Evolutionary conservation across 1,284 basidiomycete genomes (phyloP).

Genomic region (Ceratobasidium papillatum): DNA sequence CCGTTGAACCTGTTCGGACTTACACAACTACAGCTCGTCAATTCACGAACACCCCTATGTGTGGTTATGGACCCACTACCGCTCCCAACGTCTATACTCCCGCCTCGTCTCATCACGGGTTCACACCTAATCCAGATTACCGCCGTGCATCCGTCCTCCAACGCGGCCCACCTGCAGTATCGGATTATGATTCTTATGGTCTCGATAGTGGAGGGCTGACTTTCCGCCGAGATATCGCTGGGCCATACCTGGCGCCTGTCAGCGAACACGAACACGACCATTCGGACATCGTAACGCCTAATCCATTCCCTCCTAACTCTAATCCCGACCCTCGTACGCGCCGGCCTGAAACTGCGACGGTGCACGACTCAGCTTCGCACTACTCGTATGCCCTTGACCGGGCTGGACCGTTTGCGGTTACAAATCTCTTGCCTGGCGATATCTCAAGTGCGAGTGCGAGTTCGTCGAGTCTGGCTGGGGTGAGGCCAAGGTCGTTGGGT

Average conservation of each 20-base stretch:
- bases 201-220: conserved; percentile 25
- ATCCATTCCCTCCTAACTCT: background rate
- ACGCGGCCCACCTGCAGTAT: conserved; percentile 8
- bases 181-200: conserved; percentile 9
- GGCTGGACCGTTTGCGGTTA: conserved; percentile 29
- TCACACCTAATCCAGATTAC: conserved; percentile 7
- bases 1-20: background rate
- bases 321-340: background rate
- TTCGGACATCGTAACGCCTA: conserved; percentile 13
- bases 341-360: background rate
- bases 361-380: background rate
- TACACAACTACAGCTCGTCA: background rate
- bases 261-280: background rate
- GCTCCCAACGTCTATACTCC: background rate
- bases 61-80: background rate
- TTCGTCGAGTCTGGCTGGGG: conserved; percentile 2
- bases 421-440: conserved; percentile 38
- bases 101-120: background rate
- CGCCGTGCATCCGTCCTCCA: conserved; percentile 11
- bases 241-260: background rate
- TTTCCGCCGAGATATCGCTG: conserved; percentile 9
- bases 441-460: conserved; percentile 26
- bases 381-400: background rate
- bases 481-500: conserved; percentile 3
- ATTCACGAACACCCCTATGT: background rate